Conservation (phyloP, 2,329 filamentous ascomycete species). For the Cercospora nicotianae region DNA sequence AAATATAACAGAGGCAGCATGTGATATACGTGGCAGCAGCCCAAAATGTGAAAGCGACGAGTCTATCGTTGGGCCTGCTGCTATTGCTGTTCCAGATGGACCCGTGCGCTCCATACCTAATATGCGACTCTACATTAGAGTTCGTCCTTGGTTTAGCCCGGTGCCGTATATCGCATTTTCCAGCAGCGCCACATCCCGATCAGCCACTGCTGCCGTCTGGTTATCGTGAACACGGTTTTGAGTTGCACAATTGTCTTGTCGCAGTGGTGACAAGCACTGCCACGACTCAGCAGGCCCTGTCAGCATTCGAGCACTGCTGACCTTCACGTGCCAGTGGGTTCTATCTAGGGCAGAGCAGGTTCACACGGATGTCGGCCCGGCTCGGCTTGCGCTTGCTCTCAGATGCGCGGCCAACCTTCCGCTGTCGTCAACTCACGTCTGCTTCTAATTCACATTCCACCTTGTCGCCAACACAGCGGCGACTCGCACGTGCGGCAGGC, state of each 20-base stretch:
- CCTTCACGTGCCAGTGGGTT: neutral
- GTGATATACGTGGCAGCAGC: neutral
- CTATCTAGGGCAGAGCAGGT: neutral
- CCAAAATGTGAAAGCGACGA: neutral
- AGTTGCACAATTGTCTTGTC: neutral
- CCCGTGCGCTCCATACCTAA: neutral
- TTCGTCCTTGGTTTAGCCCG: neutral
- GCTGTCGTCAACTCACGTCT: neutral
- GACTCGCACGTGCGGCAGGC: constrained; percentile 1
- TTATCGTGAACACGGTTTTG: neutral
- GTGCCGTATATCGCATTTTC: neutral
- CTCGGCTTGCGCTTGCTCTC: neutral
- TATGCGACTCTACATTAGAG: neutral
- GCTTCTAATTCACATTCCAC: neutral
- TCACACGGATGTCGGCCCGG: neutral
- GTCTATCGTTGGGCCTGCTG: constrained; percentile 14
- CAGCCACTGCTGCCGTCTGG: neutral
- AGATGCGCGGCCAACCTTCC: neutral
- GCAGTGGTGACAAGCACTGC: neutral
- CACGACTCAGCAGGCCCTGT: neutral
- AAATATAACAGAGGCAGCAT: neutral
- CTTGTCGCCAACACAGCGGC: neutral
- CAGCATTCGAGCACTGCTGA: neutral
- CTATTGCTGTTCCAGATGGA: neutral
- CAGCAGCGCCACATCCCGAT: neutral